Conservation (phyloP, 768 basidiomycete genomes). For the Collybiopsis confluens region DNA sequence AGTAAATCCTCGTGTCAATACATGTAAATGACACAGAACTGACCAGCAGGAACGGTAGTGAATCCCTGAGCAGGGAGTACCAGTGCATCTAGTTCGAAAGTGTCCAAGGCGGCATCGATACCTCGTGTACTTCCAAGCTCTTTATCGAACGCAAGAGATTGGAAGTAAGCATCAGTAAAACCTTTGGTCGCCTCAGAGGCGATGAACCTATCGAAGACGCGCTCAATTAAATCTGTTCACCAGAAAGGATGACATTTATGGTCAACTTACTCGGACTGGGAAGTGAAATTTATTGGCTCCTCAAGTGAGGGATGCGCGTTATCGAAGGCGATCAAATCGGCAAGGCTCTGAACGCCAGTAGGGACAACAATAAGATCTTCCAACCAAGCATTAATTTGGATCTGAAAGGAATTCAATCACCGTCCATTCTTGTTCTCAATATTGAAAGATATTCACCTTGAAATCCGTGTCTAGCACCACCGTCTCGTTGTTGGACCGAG, state of each 20-base stretch:
- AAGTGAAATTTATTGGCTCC: slow-evolving; percentile 31
- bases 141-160: slow-evolving; percentile 38
- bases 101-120: slow-evolving; percentile 47
- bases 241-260: background rate
- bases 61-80: slow-evolving; percentile 40
- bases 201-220: slow-evolving; percentile 27
- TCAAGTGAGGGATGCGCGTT: slow-evolving; percentile 48
- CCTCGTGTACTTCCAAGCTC: slow-evolving; percentile 48
- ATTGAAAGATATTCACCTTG: slow-evolving; percentile 38
- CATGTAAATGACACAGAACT: background rate
- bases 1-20: background rate
- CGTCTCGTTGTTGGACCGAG: slow-evolving; percentile 46
- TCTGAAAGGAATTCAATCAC: slow-evolving; percentile 27
- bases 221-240: background rate
- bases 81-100: slow-evolving; percentile 46
- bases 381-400: slow-evolving; percentile 50
- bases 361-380: slow-evolving; percentile 46
- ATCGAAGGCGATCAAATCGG: slow-evolving; percentile 57
- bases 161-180: slow-evolving; percentile 38
- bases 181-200: slow-evolving; percentile 34
- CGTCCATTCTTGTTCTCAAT: background rate
- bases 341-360: slow-evolving; percentile 49
- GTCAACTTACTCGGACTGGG: slow-evolving; percentile 31
- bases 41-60: slow-evolving; percentile 36
- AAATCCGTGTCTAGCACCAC: slow-evolving; percentile 54